Evolutionary conservation across 352 stramenopile genomes (phyloP), one percentile per base, ranked within the genome.

Genomic region (Phytophthora crassamura): DNA sequence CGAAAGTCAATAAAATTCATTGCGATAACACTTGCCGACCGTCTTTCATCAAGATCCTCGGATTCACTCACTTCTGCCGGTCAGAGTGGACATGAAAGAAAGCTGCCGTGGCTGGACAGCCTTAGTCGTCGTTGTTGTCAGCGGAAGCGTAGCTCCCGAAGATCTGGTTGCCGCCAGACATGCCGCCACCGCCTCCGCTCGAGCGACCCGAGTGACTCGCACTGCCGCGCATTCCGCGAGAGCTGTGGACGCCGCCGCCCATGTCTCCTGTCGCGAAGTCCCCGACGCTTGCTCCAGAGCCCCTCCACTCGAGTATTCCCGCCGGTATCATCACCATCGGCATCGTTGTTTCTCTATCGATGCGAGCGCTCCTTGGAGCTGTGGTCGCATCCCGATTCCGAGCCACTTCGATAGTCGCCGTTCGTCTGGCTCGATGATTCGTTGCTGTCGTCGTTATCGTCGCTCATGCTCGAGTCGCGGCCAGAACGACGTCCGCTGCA

Each of bases 51-150:
- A n/a, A n/a, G n/a, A n/a, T n/a, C n/a, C n/a, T n/a, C n/a, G n/a
- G n/a, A n/a, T n/a, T n/a, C n/a, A n/a, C n/a, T n/a, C n/a, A n/a
- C n/a, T n/a, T n/a, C n/a, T n/a, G n/a, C n/a, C n/a, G n/a, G n/a
- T n/a, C n/a, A n/a, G n/a, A n/a, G n/a, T n/a, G n/a, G n/a, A n/a
- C n/a, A n/a, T n/a, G n/a, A n/a, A n/a, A n/a, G n/a, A n/a, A n/a
- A n/a, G n/a, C n/a, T n/a, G n/a, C n/a, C n/a, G n/a, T n/a, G n/a
- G n/a, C n/a, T n/a, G n/a, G n/a, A 7, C 39, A 56, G 30, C 51
- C 40, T 59, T 69, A 64, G n/a, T n/a, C n/a, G 39, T 59, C 46
- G 34, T 70, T 59, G 30, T 58, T 64, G 18, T 66, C 47, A 0
- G 20, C 33, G 7, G 60, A 64, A 10, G 35, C 18, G 12, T 68